phyloP scores from a whole-genome alignment of 495 filamentous ascomycete species.

The Penicillium antarcticum region DNA sequence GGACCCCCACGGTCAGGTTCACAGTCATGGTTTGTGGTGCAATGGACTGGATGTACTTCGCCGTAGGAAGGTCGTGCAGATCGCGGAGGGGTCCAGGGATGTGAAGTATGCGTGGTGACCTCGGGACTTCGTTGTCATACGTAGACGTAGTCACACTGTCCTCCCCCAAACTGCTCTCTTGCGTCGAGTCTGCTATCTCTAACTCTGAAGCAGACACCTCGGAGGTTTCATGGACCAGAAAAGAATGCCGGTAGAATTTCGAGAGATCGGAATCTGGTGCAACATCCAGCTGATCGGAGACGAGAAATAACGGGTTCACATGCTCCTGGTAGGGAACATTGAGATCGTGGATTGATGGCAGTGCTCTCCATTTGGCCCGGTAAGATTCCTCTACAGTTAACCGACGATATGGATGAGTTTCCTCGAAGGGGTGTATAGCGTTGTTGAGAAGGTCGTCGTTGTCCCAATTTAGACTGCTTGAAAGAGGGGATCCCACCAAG shows the following conservation, averaged over 20 bases:
- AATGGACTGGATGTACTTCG: constrained; percentile 63
- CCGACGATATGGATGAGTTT: constrained; percentile 6
- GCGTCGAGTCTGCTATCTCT: constrained; percentile 16
- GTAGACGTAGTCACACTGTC: constrained; percentile 19
- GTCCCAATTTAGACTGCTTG: constrained; percentile 53
- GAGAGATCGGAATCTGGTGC: constrained; percentile 43
- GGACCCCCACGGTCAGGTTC: constrained; percentile 74
- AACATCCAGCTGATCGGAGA: constrained; percentile 35
- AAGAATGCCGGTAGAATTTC: constrained; percentile 72
- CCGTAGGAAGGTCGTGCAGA: constrained; percentile 67
- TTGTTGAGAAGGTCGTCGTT: constrained; percentile 45
- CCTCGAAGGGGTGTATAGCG: constrained; percentile 47
- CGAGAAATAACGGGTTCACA: constrained; percentile 48
- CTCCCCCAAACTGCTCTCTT: constrained; percentile 23
- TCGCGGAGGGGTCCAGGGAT: constrained; percentile 48
- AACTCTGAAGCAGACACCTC: constrained; percentile 23
- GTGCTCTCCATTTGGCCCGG: constrained; percentile 41
- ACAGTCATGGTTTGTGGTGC: constrained; percentile 75
- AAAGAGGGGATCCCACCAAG: constrained; percentile 60
- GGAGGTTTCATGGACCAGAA: constrained; percentile 56
- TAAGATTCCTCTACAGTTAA: constrained; percentile 3
- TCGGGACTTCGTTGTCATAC: constrained; percentile 9
- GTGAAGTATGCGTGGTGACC: constrained; percentile 10
- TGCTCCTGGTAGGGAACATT: constrained; percentile 10
- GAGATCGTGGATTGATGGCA: constrained; percentile 16